A percentile compares a stretch with the other conserved stretches of the same genome.
phyloP scores from a whole-genome alignment of 2,329 filamentous ascomycete genomes.

The Amphichorda felina region DNA sequence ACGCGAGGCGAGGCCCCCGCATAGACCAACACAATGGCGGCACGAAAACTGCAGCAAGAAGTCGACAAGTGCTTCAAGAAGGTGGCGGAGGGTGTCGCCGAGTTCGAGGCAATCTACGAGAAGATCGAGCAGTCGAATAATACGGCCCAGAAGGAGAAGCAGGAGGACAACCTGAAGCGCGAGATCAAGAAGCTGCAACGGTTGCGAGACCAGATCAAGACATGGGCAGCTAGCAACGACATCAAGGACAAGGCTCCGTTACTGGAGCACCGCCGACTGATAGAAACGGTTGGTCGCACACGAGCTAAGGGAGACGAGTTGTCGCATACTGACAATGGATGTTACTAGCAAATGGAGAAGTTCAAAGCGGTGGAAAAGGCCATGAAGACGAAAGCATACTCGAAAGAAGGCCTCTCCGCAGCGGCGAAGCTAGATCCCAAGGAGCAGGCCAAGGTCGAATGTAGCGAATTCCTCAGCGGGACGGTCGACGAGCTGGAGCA shows the following conservation, averaged over 20 bases:
- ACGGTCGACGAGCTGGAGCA: slow-evolving; percentile 90
- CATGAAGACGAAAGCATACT: slow-evolving; percentile 99
- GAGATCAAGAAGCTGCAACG: slow-evolving; percentile 99
- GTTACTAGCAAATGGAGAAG: slow-evolving; percentile 87
- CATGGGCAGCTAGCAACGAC: slow-evolving; percentile 96
- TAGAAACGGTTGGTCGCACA: slow-evolving; percentile 67
- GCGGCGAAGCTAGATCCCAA: slow-evolving; percentile 93
- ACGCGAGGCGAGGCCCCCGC: neutral
- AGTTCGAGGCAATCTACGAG: slow-evolving; percentile 92
- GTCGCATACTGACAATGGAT: neutral
- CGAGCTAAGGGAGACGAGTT: too few relatives aligned
- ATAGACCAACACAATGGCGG: slow-evolving; percentile 57
- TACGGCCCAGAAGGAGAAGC: slow-evolving; percentile 92
- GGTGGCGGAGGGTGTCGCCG: slow-evolving; percentile 80
- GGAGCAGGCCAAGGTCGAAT: slow-evolving; percentile 86
- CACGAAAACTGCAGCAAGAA: slow-evolving; percentile 93
- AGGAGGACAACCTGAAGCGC: slow-evolving; percentile 94
- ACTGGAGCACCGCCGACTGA: slow-evolving; percentile 86
- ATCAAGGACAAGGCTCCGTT: slow-evolving; percentile 98
- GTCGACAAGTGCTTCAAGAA: slow-evolving; percentile 99
- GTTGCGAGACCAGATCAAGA: slow-evolving; percentile 97
- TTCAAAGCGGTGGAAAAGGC: slow-evolving; percentile 99
- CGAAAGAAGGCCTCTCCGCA: slow-evolving; percentile 89
- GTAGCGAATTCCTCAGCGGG: slow-evolving; percentile 70
- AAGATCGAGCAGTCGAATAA: slow-evolving; percentile 93